Evolutionary conservation across 164 flowering plant genomes (phyloP), one percentile per base, ranked within the genome.

Genomic region (Berberis thunbergii): DNA sequence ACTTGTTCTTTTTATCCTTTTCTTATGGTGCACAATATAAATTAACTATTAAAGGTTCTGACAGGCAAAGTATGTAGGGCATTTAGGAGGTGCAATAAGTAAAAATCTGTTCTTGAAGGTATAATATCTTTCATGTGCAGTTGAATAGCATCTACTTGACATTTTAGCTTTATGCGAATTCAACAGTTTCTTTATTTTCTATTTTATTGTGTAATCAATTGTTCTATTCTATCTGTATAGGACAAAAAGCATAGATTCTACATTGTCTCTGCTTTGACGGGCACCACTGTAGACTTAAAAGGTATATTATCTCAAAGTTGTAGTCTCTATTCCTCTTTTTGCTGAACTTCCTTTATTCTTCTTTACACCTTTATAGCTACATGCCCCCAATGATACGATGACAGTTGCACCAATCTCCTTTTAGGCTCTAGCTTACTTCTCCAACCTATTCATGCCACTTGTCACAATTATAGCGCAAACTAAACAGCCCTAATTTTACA

Each of bases 61-160:
- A 67, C 80, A 93, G 96, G 91, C 83, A 62, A 86, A 89, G 69
- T 75, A 86, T 77, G 87, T 94, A 71, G 95, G 96, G 45, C 75
- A 86, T 73, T 55, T 76, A 62, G 86, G 80, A 52, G 93, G 88
- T 64, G 93, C 76, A 64, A 69, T 91, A 63, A 81, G 91, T 76
- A 91, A 91, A 67, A 94, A 94, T 65, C 70, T 94, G 62, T 84
- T 94, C 69, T 78, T 94, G 73, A 91, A 94, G 96, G 99, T 91
- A 73, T 39, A 65, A 3, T 62, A 41, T 61, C 46, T 61, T 42
- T 43, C 1, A 43, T 12, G 11, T 26, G 62, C 12, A 49, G 12
- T 7, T 7, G 3, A 6, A 43, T 45, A 13, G 40, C 26, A 26
- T 26, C 26, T 26, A 26, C 26, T 26, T 26, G 26, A 26, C 26